A percentile compares a stretch with the other conserved stretches of the same genome.
Conservation (phyloP, 192 early-diverging fungal species). For the Coemansia reversa region DNA sequence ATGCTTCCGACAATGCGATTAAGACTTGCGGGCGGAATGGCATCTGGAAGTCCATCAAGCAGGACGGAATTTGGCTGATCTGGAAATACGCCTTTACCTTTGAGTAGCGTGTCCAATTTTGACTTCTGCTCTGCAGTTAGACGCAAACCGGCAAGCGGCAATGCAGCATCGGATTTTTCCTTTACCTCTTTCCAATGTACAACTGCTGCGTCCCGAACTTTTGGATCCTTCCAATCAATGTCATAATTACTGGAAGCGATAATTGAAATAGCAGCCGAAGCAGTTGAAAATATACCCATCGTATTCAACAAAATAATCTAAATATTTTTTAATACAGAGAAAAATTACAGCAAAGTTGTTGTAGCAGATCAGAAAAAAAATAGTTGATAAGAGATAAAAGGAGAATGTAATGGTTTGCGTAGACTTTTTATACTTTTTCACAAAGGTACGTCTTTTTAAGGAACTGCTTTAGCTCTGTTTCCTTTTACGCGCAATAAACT, state of each 20-base stretch:
- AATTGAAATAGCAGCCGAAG: constrained; percentile 24
- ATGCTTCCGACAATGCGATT: constrained; percentile 41
- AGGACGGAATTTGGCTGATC: constrained; percentile 30
- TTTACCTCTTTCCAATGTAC: constrained; percentile 38
- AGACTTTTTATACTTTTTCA: too few species aligned
- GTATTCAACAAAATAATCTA: neutral
- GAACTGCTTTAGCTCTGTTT: neutral
- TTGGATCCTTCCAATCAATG: constrained; percentile 36
- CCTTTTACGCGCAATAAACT: neutral
- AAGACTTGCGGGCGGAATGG: constrained; percentile 46
- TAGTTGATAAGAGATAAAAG: too few species aligned
- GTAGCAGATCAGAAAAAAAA: too few species aligned
- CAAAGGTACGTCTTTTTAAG: too few species aligned
- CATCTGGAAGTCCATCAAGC: constrained; percentile 26
- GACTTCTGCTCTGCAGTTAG: constrained; percentile 40
- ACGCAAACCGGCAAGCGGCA: constrained; percentile 38
- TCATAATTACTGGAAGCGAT: constrained; percentile 33
- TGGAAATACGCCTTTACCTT: constrained; percentile 30
- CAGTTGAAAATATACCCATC: constrained; percentile 30
- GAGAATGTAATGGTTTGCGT: too few species aligned
- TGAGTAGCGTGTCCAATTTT: constrained; percentile 33
- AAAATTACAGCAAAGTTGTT: neutral
- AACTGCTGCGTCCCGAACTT: constrained; percentile 25
- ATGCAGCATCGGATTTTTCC: constrained; percentile 35
- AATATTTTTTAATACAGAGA: neutral